Conservation (phyloP, 2,329 filamentous ascomycete genomes). For the Botrytis galanthina region DNA sequence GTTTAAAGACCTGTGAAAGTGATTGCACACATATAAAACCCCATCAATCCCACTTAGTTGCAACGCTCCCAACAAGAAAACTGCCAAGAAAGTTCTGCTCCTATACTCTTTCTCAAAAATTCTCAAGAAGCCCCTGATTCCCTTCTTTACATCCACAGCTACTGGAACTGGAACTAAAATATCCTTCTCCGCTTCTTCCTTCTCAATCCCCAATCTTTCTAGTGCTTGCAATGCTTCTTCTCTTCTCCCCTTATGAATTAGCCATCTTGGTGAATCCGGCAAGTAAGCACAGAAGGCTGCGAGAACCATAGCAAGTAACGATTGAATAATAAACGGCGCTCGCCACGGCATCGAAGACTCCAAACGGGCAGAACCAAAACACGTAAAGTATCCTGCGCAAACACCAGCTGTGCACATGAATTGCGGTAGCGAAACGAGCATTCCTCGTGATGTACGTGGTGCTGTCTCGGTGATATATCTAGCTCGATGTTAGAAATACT, state of each 20-base stretch:
- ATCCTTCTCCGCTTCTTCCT: slow-evolving; percentile 26
- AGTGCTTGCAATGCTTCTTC: slow-evolving; percentile 46
- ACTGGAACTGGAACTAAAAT: background rate
- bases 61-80: slow-evolving; percentile 55
- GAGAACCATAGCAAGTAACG: slow-evolving; percentile 42
- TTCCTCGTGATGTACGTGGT: slow-evolving; percentile 41
- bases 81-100: slow-evolving; percentile 47
- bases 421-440: slow-evolving; percentile 51
- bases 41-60: slow-evolving; percentile 61
- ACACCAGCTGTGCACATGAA: slow-evolving; percentile 50
- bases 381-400: slow-evolving; percentile 55
- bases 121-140: slow-evolving; percentile 11
- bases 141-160: background rate
- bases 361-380: slow-evolving; percentile 52
- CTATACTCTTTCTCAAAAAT: slow-evolving; percentile 43
- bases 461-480: slow-evolving; percentile 5
- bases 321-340: slow-evolving; percentile 50
- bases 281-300: slow-evolving; percentile 43
- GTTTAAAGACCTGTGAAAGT: background rate
- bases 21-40: slow-evolving; percentile 51
- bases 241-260: slow-evolving; percentile 48
- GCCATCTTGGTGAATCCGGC: slow-evolving; percentile 56
- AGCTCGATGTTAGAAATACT: background rate
- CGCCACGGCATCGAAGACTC: slow-evolving; percentile 52
- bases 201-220: slow-evolving; percentile 25